Conservation (phyloP, 169 alveolate species). For the Plasmodium blacklocki region DNA sequence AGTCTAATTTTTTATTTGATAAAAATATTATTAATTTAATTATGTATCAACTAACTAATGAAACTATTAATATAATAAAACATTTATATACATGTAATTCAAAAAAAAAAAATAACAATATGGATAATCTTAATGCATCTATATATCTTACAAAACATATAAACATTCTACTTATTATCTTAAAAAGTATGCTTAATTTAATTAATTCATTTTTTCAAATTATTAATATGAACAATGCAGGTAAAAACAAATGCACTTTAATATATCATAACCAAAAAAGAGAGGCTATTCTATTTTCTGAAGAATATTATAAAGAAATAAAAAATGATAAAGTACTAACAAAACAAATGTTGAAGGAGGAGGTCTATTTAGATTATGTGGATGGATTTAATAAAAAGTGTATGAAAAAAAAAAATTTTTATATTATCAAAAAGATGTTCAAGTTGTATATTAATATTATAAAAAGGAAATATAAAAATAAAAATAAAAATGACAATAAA, state of each 20-base stretch:
- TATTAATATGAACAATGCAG: slow-evolving; percentile 16
- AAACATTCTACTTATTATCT: not conserved
- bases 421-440: slow-evolving; percentile 20
- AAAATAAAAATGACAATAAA: no score
- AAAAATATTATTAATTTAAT: slow-evolving; percentile 39
- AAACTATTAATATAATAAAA: slow-evolving; percentile 13
- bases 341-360: slow-evolving; percentile 3
- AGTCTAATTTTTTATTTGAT: slow-evolving; percentile 11
- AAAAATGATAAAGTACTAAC: slow-evolving; percentile 20
- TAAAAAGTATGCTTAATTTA: slow-evolving; percentile 25
- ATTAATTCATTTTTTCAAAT: slow-evolving; percentile 17
- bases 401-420: slow-evolving; percentile 39
- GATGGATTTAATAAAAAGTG: slow-evolving; percentile 4
- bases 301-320: slow-evolving; percentile 38
- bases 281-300: slow-evolving; percentile 22
- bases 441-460: slow-evolving; percentile 17
- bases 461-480: not conserved
- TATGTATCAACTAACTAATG: slow-evolving; percentile 34
- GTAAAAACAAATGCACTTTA: slow-evolving; percentile 28
- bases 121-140: no score
- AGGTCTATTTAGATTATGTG: slow-evolving; percentile 6
- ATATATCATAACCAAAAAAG: slow-evolving; percentile 2
- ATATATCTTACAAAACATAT: slow-evolving; percentile 3
- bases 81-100: not conserved
- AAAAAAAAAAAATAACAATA: slow-evolving; percentile 20